These are phyloP conservation scores for Silybum marianum DNA, from an alignment of 129 eudicot species.

Conservation along the genomic window DNA sequence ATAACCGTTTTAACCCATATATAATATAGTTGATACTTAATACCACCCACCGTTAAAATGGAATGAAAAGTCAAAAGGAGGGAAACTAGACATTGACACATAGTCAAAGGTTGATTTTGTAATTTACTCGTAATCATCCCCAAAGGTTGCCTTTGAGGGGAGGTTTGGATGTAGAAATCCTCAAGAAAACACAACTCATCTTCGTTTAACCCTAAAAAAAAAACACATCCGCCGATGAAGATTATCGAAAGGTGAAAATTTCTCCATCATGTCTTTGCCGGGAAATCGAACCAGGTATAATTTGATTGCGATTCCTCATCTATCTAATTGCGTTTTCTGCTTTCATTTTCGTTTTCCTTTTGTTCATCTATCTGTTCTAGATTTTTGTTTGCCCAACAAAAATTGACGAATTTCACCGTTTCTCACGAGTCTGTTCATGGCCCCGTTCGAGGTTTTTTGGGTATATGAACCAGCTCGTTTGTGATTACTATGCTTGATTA, in stretches of 20 bases:
- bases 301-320: slow-evolving; percentile 11
- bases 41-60: not conserved
- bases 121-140: slow-evolving; percentile 11
- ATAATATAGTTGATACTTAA: not conserved
- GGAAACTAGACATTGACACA: slow-evolving; percentile 24
- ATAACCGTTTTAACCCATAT: not conserved
- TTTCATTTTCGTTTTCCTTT: not conserved
- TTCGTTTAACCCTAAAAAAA: slow-evolving; percentile 29
- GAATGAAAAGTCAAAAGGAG: slow-evolving; percentile 19
- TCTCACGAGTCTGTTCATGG: not conserved
- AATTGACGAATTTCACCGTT: slow-evolving; percentile 18
- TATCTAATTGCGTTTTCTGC: not conserved
- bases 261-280: slow-evolving; percentile 39
- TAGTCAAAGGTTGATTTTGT: slow-evolving; percentile 33
- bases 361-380: not conserved
- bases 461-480: not conserved
- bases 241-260: slow-evolving; percentile 24
- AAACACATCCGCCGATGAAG: slow-evolving; percentile 25
- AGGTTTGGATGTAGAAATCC: slow-evolving; percentile 32
- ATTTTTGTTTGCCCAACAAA: slow-evolving; percentile 15
- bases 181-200: slow-evolving; percentile 26
- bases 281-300: slow-evolving; percentile 41
- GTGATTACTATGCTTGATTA: slow-evolving; percentile 12
- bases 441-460: not conserved
- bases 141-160: slow-evolving; percentile 38